Base-by-base conservation (phyloP, 225 moss, liverwort and hornwort genomes). In the Pseudisothecium myosuroides region DNA sequence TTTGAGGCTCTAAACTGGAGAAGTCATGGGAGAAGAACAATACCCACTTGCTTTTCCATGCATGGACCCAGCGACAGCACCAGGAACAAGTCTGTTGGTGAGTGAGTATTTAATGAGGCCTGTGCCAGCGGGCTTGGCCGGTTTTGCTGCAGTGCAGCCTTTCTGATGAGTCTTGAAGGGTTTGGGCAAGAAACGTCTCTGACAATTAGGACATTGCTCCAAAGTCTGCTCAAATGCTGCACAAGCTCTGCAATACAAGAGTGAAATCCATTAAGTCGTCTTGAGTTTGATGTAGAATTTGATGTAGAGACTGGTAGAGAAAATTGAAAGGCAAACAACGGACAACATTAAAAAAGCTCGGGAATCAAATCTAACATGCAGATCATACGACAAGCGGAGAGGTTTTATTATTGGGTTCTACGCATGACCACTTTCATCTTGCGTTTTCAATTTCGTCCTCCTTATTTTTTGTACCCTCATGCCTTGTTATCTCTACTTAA, bases 91-190 rank as follows among this genome's bases (percentile, higher is more conserved):
- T 86, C 93, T 92, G 89, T 97, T 97, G 76, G 95, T 95, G 12
- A 97, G 90, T 13, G 97, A 97, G 66, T 21, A 89, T 89, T 83
- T 85, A 9, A 88, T 91, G 79, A 93, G 95, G 55, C 94, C 96
- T 36, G 96, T 96, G 88, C 96, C 95, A 69, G 95, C 96, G 59
- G 94, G 92, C 88, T 96, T 97, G 59, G 97, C 95, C 37, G 96
- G 97, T 41, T 89, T 91, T 41, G 85, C 58, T 50, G 92, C 93
- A 24, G 94, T 92, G 92, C 97, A 97, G 6, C 90, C 92, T 32
- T 91, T 95, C 43, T 92, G 89, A 76, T 97, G 97, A 61, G 95
- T 95, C 88, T 73, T 85, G 80, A 91, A 95, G 58, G 97, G 89
- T 55, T 97, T 94, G 72, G 91, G 94, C 34, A 91, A 88, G 83